A percentile compares a stretch with the other conserved stretches of the same genome.
Conservation (phyloP, 1,284 basidiomycete genomes). For the Cutaneotrichosporon curvatum region DNA sequence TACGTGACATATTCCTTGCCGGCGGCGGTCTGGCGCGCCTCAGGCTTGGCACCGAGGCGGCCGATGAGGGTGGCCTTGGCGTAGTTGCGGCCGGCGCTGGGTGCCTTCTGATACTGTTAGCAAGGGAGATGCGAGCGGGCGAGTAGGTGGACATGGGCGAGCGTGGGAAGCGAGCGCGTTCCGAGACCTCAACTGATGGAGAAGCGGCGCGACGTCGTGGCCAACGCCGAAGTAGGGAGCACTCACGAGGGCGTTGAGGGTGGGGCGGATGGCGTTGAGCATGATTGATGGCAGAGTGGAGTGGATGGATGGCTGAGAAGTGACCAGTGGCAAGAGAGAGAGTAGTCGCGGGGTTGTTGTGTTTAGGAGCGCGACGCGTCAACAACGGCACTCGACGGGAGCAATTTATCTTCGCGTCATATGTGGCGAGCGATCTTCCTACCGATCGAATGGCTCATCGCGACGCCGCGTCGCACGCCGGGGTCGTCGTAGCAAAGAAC, state of each 20-base stretch:
- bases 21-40: slow-evolving; percentile 20
- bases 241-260: slow-evolving; percentile 14
- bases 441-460: no score
- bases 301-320: slow-evolving; percentile 7
- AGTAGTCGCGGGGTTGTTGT: neutral
- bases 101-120: slow-evolving; percentile 13
- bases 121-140: slow-evolving; percentile 2
- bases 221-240: no score
- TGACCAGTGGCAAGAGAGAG: neutral
- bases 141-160: slow-evolving; percentile 4
- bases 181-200: neutral
- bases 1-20: slow-evolving; percentile 31
- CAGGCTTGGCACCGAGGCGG: slow-evolving; percentile 33
- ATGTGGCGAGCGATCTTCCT: no score
- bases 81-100: slow-evolving; percentile 15
- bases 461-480: no score
- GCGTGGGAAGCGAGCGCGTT: neutral
- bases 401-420: no score
- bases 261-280: slow-evolving; percentile 17
- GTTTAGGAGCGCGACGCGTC: neutral
- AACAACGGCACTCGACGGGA: no score
- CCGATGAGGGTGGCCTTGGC: slow-evolving; percentile 37
- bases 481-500: no score
- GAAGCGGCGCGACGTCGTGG: neutral
- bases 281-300: neutral